Evolutionary conservation across 331 rosid species (phyloP).

Genomic region (Quercus phellos): DNA sequence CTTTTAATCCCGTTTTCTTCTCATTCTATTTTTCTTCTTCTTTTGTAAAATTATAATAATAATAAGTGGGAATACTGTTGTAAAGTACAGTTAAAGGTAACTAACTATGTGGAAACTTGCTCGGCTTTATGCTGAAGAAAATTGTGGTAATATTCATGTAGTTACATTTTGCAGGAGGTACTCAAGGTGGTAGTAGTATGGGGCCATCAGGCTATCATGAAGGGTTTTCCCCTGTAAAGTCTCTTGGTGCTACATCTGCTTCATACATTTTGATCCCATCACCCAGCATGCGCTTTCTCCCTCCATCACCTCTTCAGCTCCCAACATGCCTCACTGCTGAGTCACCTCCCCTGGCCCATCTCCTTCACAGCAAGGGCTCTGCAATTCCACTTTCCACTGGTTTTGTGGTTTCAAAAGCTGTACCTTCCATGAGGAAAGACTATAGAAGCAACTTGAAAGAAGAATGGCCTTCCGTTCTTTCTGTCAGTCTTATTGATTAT

Average conservation of each 20-base stretch:
- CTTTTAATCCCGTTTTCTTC: no score
- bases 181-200: constrained; percentile 42
- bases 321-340: constrained; percentile 98
- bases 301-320: constrained; percentile 83
- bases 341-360: constrained; percentile 96
- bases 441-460: constrained; percentile 68
- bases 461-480: constrained; percentile 90
- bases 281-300: constrained; percentile 95
- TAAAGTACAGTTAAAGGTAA: background rate
- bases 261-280: constrained; percentile 86
- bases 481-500: constrained; percentile 84
- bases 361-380: constrained; percentile 96
- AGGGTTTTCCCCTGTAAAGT: constrained; percentile 94
- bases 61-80: background rate
- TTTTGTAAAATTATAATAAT: no score
- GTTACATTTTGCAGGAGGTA: constrained; percentile 33
- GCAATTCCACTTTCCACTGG: constrained; percentile 92
- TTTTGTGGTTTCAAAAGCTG: constrained; percentile 88
- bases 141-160: background rate
- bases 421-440: constrained; percentile 90
- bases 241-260: constrained; percentile 82
- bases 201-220: constrained; percentile 57
- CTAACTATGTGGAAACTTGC: background rate
- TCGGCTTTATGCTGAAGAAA: background rate
- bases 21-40: no score